Base-by-base conservation (phyloP, 2,329 filamentous ascomycete species). In the Paecilomyces sp. region DNA sequence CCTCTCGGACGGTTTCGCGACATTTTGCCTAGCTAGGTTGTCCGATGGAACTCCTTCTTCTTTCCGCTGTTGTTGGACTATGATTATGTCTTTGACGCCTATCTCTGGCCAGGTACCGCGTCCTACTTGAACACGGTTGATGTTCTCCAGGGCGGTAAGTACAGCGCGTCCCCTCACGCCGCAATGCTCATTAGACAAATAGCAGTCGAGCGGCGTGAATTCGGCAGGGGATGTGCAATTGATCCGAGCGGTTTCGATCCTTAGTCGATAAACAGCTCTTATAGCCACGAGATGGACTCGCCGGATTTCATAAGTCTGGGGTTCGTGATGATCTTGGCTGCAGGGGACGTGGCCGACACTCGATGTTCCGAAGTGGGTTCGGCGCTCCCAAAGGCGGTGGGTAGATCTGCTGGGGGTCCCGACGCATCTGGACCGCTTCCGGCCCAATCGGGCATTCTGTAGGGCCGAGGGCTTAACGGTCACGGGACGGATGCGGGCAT, bases 1-100 rank as follows among this genome's bases (percentile, higher is more conserved):
- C 70, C 72, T 55, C 75, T 66, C 55, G 75, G 74, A 57, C 75
- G 73, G 64, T 77, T 77, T 60, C 75, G 73, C 41, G 75, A 78
- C 75, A 78, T 78, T 7, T 57, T 56, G 55, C 36, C 13, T 30
- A 56, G 41, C 18, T 34, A 18, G 22, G 50, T 36, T 22, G 24
- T 25, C 28, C 22, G 33, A 36, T 1, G 15, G 24, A 53, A n/a
- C 24, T 28, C 24, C 6, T 24, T 30, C 51, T 53, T 30, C 51
- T 53, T 30, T 3, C 24, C 13, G 15, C 2, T 7, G n/a, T 13
- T 25, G 18, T 11, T 25, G 24, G 25, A 28, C 22, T 28, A 30
- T 11, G 28, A 30, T 15, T 22, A 3, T 30, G 22, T 18, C 47
- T 51, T 33, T 28, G 13, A 58, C 30, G 56, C 15, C 25, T 61